phyloP scores from a whole-genome alignment of 228 moss, liverwort and hornwort genomes.

The Sphagnum fallax region DNA sequence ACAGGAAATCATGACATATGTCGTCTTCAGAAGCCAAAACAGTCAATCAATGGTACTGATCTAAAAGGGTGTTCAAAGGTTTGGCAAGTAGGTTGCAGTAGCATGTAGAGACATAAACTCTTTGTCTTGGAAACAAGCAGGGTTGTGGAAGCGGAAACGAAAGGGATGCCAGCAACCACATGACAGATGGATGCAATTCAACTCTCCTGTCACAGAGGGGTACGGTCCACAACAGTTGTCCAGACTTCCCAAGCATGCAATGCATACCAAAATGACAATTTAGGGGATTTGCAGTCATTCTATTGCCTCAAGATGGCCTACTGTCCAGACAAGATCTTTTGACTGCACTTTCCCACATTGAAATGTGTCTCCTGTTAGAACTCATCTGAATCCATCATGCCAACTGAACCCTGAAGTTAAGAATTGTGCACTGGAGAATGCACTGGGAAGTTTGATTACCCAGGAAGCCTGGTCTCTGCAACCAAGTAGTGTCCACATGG shows the following conservation, averaged over 20 bases:
- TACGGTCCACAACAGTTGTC: conserved; percentile 16
- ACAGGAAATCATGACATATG: no score
- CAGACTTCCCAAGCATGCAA: neutral
- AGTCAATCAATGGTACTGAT: neutral
- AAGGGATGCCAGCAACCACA: conserved; percentile 54
- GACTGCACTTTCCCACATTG: no score
- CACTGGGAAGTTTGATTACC: no score
- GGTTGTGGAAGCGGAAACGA: conserved; percentile 72
- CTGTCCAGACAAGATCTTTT: no score
- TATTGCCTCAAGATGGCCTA: no score
- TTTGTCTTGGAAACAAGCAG: conserved; percentile 10
- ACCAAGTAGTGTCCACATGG: no score
- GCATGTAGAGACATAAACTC: neutral
- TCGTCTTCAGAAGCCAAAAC: conserved; percentile 10
- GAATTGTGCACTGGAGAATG: no score
- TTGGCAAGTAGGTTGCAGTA: neutral
- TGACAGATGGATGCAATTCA: conserved; percentile 75
- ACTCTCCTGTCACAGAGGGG: conserved; percentile 68
- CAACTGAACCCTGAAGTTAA: no score
- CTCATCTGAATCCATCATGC: no score
- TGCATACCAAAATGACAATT: neutral
- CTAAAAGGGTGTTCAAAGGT: conserved; percentile 8
- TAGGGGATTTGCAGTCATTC: no score
- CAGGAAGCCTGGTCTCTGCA: no score
- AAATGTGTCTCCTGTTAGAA: no score